phyloP scores from a whole-genome alignment of 2,329 filamentous ascomycete species.

The Curvularia hawaiiensis region DNA sequence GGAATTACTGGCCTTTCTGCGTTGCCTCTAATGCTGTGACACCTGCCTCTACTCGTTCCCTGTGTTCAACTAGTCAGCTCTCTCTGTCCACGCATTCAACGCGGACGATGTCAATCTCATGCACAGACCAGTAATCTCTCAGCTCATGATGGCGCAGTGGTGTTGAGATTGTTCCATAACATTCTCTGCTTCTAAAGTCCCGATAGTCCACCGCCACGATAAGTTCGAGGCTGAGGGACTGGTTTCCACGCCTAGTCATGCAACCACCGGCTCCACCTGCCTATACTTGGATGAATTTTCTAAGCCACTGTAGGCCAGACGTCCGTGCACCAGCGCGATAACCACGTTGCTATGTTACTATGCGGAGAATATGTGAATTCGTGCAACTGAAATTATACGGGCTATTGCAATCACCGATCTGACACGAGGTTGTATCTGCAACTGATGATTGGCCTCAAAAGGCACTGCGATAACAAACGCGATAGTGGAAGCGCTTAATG shows the following conservation, averaged over 20 bases:
- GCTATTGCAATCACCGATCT: neutral
- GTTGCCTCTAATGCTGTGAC: constrained; percentile 14
- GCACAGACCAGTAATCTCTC: neutral
- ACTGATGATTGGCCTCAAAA: neutral
- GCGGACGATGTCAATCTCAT: neutral
- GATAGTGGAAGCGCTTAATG: neutral
- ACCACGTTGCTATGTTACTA: neutral
- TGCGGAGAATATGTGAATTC: neutral
- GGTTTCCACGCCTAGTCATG: neutral
- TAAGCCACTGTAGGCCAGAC: neutral
- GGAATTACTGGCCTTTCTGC: constrained; percentile 54
- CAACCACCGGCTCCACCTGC: neutral
- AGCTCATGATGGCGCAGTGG: neutral
- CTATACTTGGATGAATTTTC: neutral
- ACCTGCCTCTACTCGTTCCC: neutral
- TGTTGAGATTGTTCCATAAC: constrained; percentile 3
- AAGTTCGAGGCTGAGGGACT: neutral
- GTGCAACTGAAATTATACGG: neutral
- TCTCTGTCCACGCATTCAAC: neutral
- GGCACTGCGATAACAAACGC: neutral
- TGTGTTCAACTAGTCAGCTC: neutral
- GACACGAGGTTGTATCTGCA: neutral
- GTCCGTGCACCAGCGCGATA: neutral
- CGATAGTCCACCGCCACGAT: neutral
- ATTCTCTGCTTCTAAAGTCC: neutral